These are phyloP conservation scores for Plasmodium gaboni DNA, from an alignment of 169 alveolate species.

Conservation along the genomic window DNA sequence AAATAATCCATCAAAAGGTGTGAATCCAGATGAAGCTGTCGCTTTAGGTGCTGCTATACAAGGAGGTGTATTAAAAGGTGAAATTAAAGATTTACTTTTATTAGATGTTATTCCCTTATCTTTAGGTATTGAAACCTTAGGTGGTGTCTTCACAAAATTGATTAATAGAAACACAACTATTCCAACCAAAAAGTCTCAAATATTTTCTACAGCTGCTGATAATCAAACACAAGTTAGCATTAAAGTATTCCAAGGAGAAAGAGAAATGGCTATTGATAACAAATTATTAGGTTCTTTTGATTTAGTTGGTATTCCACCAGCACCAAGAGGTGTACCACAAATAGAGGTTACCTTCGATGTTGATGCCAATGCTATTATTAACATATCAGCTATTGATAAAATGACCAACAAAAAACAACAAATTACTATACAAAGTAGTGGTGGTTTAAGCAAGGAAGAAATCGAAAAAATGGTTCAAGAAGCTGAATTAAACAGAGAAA, in stretches of 20 bases:
- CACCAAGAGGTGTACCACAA: constrained; percentile 98
- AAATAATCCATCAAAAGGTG: constrained; percentile 95
- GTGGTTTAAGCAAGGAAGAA: constrained; percentile 94
- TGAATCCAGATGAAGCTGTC: constrained; percentile 99
- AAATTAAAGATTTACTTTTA: constrained; percentile 96
- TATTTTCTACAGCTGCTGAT: constrained; percentile 98
- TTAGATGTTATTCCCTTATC: constrained; percentile 97
- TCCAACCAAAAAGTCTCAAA: constrained; percentile 98
- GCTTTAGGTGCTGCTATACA: constrained; percentile 99
- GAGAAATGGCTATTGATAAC: constrained; percentile 98
- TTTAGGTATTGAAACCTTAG: constrained; percentile 97
- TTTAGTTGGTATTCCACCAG: constrained; percentile 98
- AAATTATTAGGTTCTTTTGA: constrained; percentile 98
- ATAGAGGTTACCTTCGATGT: constrained; percentile 97
- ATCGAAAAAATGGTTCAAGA: constrained; percentile 98
- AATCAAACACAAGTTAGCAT: constrained; percentile 98
- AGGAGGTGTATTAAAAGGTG: constrained; percentile 97
- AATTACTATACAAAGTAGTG: constrained; percentile 96
- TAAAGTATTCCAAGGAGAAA: constrained; percentile 99
- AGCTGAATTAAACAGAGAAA: constrained; percentile 95
- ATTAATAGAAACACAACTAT: constrained; percentile 98
- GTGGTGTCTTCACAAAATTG: constrained; percentile 97
- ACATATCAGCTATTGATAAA: constrained; percentile 98
- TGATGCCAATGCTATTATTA: constrained; percentile 98
- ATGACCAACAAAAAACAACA: constrained; percentile 96